Conservation (phyloP, 2,329 filamentous ascomycete genomes). For the Samsoniella hepiali region DNA sequence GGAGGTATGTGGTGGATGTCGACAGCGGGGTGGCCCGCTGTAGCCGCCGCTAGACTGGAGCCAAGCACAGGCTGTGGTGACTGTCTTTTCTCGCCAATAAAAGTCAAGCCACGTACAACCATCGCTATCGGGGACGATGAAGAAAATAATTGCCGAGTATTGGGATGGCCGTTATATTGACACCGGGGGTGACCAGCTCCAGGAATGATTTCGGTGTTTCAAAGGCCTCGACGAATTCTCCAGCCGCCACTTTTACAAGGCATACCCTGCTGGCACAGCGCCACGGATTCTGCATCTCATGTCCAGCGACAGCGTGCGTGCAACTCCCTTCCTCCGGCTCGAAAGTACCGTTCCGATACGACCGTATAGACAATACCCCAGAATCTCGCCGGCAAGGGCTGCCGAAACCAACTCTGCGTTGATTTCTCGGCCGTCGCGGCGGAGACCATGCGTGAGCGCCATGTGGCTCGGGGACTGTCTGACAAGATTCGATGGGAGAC, state of each 20-base stretch:
- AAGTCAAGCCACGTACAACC: constrained; percentile 11
- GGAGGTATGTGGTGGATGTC: too few relatives aligned
- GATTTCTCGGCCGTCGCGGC: constrained; percentile 57
- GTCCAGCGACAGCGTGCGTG: constrained; percentile 54
- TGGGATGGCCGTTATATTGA: constrained; percentile 49
- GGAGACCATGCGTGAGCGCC: constrained; percentile 46
- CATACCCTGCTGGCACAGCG: constrained; percentile 26
- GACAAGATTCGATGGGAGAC: constrained; percentile 46
- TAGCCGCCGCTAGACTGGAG: too few relatives aligned
- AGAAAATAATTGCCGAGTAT: constrained; percentile 36
- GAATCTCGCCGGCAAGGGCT: constrained; percentile 46
- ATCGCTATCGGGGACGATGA: constrained; percentile 16
- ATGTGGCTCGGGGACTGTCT: constrained; percentile 30
- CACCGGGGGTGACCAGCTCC: constrained; percentile 36
- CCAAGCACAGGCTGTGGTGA: too few relatives aligned
- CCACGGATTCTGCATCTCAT: constrained; percentile 54
- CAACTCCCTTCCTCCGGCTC: not conserved
- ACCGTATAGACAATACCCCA: constrained; percentile 46
- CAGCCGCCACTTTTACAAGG: constrained; percentile 38
- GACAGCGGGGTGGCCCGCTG: too few relatives aligned
- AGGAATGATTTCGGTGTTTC: constrained; percentile 55
- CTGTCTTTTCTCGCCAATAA: too few relatives aligned
- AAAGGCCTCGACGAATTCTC: constrained; percentile 47
- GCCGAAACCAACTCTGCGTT: constrained; percentile 50
- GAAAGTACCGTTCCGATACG: constrained; percentile 2